Base-by-base conservation (phyloP, 2,329 filamentous ascomycete species). In the Colletotrichum eremochloae region DNA sequence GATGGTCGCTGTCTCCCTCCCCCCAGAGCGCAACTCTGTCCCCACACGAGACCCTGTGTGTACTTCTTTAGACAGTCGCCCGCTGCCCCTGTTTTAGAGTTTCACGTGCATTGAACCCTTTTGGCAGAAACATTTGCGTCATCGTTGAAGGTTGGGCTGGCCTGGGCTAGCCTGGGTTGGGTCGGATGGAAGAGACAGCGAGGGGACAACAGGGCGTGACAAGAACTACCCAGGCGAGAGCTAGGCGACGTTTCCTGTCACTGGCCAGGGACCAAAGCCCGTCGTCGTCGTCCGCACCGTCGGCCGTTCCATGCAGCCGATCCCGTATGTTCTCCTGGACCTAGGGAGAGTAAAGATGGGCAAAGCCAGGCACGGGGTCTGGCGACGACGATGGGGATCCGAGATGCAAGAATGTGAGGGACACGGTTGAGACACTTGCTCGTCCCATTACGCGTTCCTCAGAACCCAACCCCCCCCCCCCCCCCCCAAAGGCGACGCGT, bases 61-160 rank as follows among this genome's bases (percentile, higher is more conserved):
- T 3, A 36, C 33, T 5, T 9, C 20, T 12, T 12, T 48, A 48
- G 8, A n/a, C n/a, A 24, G n/a, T 12, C 44, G 20, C 18, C 15
- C n/a, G 46, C 46, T 12, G 20, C 20, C 15, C 52, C 52, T 44
- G 20, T 36, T 57, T 64, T 63, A 31, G 53, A 48, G 44, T 69
- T 69, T 68, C 65, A 64, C 53, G 65, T 72, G 69, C 31, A 14
- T 46, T 53, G 38, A 44, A 42, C 42, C n/a, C 29, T 57, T 63
- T 64, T 55, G 53, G 65, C n/a, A 64, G 69, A 72, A 72, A 61
- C 65, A 69, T 72, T 46, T 69, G 65, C 69, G 65, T 72, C 69
- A 72, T 72, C 60, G 68, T 52, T 20, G 56, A 4, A 12, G 36
- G 18, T 12, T 20, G 38, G 38, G 50, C 24, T 29, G 46, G 29